Evolutionary conservation across 768 basidiomycete genomes (phyloP).

Genomic region (Collybia mongolica): DNA sequence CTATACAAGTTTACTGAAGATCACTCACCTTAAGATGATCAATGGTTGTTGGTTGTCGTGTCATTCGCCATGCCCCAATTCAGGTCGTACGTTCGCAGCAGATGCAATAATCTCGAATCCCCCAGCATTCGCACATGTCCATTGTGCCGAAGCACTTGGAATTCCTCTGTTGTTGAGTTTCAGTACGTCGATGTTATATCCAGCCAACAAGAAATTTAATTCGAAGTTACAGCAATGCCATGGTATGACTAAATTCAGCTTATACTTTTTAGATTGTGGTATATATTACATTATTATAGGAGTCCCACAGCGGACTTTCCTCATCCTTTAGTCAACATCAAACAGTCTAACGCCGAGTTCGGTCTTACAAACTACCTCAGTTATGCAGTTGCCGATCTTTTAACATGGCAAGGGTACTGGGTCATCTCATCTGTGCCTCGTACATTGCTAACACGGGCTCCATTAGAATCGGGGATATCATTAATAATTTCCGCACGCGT

Average conservation of each 20-base stretch:
- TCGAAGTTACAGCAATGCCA: constrained; percentile 52
- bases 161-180: constrained; percentile 57
- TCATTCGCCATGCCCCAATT: constrained; percentile 42
- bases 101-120: constrained; percentile 71
- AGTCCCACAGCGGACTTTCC: constrained; percentile 53
- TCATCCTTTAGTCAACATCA: constrained; percentile 64
- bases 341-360: constrained; percentile 48
- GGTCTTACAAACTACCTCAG: constrained; percentile 58
- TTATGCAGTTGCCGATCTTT: constrained; percentile 56
- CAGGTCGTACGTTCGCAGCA: constrained; percentile 47
- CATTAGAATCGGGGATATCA: constrained; percentile 54
- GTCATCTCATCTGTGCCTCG: not conserved
- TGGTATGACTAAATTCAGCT: constrained; percentile 34
- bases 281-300: constrained; percentile 22
- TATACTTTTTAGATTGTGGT: not conserved
- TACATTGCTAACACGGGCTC: not conserved
- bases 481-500: constrained; percentile 53
- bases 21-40: constrained; percentile 42
- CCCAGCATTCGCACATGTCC: constrained; percentile 63
- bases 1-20: not conserved
- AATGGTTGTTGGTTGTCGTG: constrained; percentile 58
- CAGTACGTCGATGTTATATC: constrained; percentile 35
- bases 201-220: not conserved
- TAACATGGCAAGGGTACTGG: constrained; percentile 59
- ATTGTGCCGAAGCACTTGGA: constrained; percentile 64